Evolutionary conservation across 345 rosid genomes (phyloP).

Genomic region (Eucalyptus virginea): DNA sequence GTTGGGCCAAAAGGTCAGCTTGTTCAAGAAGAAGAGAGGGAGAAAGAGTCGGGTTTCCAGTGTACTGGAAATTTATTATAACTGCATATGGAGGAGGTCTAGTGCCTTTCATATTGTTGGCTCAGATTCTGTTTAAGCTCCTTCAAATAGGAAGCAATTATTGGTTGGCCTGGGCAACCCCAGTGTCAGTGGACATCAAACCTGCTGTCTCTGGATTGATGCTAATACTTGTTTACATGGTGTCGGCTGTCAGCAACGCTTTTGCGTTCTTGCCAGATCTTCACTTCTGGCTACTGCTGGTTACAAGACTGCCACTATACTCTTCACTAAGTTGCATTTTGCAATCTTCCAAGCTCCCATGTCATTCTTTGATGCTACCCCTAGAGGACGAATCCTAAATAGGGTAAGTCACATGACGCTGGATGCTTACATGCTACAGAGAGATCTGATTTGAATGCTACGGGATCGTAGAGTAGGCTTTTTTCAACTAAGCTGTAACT

Average conservation of each 20-base stretch:
- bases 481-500: neutral
- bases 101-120: slow-evolving; percentile 48
- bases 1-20: slow-evolving; percentile 47
- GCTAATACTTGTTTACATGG: slow-evolving; percentile 36
- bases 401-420: slow-evolving; percentile 12
- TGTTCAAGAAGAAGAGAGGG: slow-evolving; percentile 83
- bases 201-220: slow-evolving; percentile 22
- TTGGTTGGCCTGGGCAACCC: slow-evolving; percentile 72
- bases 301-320: slow-evolving; percentile 45
- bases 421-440: neutral
- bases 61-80: slow-evolving; percentile 58
- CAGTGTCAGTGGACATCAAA: slow-evolving; percentile 32
- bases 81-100: slow-evolving; percentile 55
- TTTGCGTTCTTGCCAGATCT: slow-evolving; percentile 31
- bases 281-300: slow-evolving; percentile 33
- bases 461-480: neutral
- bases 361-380: slow-evolving; percentile 76
- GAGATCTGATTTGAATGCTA: neutral
- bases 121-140: slow-evolving; percentile 40
- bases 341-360: slow-evolving; percentile 65
- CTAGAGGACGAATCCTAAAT: slow-evolving; percentile 51
- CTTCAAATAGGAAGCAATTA: slow-evolving; percentile 61
- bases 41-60: slow-evolving; percentile 57
- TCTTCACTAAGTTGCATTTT: slow-evolving; percentile 50
- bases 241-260: slow-evolving; percentile 35